phyloP scores from a whole-genome alignment of 768 basidiomycete species.

The Suillus fuscotomentosus region DNA sequence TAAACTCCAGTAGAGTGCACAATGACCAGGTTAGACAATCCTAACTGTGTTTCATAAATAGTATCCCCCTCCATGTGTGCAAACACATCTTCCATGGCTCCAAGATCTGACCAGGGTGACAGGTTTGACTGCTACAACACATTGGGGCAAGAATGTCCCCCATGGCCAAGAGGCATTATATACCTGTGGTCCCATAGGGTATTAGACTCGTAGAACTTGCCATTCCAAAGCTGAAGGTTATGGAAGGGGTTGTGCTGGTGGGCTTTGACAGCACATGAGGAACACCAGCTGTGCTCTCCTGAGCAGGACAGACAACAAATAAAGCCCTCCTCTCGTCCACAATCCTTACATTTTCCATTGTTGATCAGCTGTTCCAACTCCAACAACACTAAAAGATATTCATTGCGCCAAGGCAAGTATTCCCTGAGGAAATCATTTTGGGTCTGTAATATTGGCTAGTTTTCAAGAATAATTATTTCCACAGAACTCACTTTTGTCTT shows the following conservation, averaged over 20 bases:
- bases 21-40: neutral
- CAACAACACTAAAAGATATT: constrained; percentile 1
- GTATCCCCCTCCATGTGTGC: neutral
- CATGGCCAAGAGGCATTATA: constrained; percentile 21
- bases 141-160: constrained; percentile 16
- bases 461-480: too few species aligned
- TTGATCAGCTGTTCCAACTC: neutral
- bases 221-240: constrained; percentile 20
- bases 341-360: neutral
- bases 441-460: neutral
- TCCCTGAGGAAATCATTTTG: constrained; percentile 6
- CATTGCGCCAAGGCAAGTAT: neutral
- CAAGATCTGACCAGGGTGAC: neutral
- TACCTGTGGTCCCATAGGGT: constrained; percentile 18
- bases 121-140: neutral
- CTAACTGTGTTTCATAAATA: neutral
- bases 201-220: constrained; percentile 12
- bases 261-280: neutral
- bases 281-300: constrained; percentile 7
- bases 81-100: neutral
- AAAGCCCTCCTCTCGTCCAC: neutral
- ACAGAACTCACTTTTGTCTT: neutral
- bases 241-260: constrained; percentile 14
- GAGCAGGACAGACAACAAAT: constrained; percentile 4
- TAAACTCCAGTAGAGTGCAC: neutral